Evolutionary conservation across 2,329 filamentous ascomycete genomes (phyloP).

Genomic region (Pestalotiopsis fici): DNA sequence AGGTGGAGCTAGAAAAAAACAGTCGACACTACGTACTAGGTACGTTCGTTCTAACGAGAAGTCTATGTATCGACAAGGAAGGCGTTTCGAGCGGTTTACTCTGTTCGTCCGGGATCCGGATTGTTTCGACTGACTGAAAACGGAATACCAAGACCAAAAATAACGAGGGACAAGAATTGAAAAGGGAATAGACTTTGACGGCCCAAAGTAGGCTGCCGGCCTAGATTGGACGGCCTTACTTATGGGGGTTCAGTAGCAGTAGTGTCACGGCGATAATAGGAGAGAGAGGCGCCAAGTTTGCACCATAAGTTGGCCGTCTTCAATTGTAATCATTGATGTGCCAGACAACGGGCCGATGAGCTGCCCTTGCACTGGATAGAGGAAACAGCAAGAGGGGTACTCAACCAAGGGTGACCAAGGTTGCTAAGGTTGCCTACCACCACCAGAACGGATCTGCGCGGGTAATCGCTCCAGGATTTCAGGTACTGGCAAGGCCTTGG

Average conservation of each 20-base stretch:
- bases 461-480: background rate
- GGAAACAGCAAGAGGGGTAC: background rate
- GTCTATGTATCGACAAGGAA: background rate
- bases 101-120: background rate
- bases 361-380: background rate
- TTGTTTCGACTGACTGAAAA: background rate
- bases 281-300: background rate
- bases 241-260: background rate
- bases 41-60: background rate
- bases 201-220: background rate
- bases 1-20: background rate
- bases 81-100: background rate
- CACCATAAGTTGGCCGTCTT: background rate
- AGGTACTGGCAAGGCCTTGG: background rate
- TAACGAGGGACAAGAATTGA: background rate
- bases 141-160: background rate
- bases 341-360: conserved; percentile 6
- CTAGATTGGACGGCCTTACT: background rate
- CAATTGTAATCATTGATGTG: background rate
- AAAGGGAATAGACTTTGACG: background rate
- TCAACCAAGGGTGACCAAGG: background rate
- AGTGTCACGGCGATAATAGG: background rate
- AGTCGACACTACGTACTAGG: background rate
- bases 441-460: conserved; percentile 1
- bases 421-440: too few species aligned